Base-by-base conservation (phyloP, 805 yeast genomes). In the Wickerhamiella allomyrinae region DNA sequence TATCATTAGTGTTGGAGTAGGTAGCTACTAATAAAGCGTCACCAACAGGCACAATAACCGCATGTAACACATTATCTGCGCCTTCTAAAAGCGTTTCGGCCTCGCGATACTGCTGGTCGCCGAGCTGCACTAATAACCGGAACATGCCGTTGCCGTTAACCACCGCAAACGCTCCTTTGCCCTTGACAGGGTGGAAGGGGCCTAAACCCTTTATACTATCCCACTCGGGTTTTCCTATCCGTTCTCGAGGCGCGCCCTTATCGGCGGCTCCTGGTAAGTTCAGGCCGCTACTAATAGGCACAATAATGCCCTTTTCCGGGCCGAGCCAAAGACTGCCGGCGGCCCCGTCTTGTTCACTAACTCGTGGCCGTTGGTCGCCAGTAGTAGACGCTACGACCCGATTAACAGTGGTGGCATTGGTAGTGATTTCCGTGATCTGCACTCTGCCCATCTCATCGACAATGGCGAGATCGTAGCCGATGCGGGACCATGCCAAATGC, bases 381-480 rank as follows among this genome's bases (percentile, higher is more conserved):
- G 27, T 65, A 54, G 52, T 34, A 34, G 49, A 44, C 21, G 52
- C 43, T 11, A 39, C 31, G 17, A 49, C 39, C 27, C 47, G 49
- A 37, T 36, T 50, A 2, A 14, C 20, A 13, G 29, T 20, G n/a
- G n/a, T 36, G 4, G 29, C 39, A 3, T 14, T n/a, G 7, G n/a
- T 14, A 40, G 53, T 48, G 41, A 52, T 41, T 14, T 65, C 65
- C 11, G 71, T 55, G 45, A 77, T 69, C 2, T 80, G 70, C 36
- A 77, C 60, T 44, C 77, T 74, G 2, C 95, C 95, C 29, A 66
- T 56, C 19, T 68, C 69, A 57, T 87, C 97, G 35, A 81, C 68
- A 3, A 81, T 73, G 2, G 93, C 93, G 38, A 91, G 67, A 54
- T 87, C 94, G 43, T 81, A 76, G 36, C 89, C 89, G 1, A 77